Evolutionary conservation across 2,329 filamentous ascomycete genomes (phyloP).

Genomic region (Curvularia verruculosa): DNA sequence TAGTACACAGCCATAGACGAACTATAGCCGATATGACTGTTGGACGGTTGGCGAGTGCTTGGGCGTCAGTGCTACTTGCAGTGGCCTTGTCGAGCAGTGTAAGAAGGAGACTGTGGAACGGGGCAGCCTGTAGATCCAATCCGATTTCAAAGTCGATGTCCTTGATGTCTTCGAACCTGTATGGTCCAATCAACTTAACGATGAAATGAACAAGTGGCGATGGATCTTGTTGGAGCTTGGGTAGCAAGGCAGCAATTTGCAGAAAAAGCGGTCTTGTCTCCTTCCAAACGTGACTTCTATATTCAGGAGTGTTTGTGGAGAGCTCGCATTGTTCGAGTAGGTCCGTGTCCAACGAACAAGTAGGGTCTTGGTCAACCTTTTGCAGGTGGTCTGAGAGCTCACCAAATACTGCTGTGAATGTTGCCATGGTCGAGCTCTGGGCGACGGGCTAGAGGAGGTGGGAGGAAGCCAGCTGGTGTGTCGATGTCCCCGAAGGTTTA

Average conservation of each 20-base stretch:
- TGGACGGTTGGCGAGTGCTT: conserved; percentile 62
- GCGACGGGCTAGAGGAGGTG: not conserved
- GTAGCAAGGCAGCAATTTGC: conserved; percentile 59
- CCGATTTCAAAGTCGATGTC: conserved; percentile 62
- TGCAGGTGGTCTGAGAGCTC: conserved; percentile 54
- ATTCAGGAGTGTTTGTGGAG: conserved; percentile 45
- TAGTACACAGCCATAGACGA: conserved; percentile 63
- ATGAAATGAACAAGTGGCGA: conserved; percentile 61
- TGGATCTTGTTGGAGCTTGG: conserved; percentile 63
- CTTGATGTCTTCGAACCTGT: conserved; percentile 51
- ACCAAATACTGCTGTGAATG: conserved; percentile 26
- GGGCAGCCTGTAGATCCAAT: conserved; percentile 54
- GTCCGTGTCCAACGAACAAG: conserved; percentile 54
- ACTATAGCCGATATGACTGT: conserved; percentile 62
- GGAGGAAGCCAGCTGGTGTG: not conserved
- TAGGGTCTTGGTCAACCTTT: conserved; percentile 53
- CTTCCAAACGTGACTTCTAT: conserved; percentile 34
- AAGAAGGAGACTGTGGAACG: conserved; percentile 63
- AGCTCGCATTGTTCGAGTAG: conserved; percentile 60
- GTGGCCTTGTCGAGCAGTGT: conserved; percentile 63
- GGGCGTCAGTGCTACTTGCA: conserved; percentile 59
- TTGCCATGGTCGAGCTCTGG: conserved; percentile 25
- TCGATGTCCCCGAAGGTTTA: not conserved
- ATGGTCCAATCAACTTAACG: conserved; percentile 56
- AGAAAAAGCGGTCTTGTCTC: conserved; percentile 46